phyloP scores from a whole-genome alignment of 306 rosid species.

The Pyrus pyrifolia region DNA sequence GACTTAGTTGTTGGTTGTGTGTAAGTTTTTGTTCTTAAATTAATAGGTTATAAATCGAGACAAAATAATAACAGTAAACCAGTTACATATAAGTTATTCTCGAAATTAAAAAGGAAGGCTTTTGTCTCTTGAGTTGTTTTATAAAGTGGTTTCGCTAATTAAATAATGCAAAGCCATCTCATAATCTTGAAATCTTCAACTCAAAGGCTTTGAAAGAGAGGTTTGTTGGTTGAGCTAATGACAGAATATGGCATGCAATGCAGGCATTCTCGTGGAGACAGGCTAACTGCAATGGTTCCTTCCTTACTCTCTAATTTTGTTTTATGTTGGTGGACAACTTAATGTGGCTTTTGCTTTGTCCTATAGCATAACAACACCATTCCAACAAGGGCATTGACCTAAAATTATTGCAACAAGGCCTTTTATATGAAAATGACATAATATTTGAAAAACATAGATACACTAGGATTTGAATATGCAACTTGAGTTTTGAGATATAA shows the following conservation, averaged over 20 bases:
- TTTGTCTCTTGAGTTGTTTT: not conserved
- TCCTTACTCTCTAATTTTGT: not conserved
- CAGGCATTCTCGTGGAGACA: not conserved
- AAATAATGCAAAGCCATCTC: not conserved
- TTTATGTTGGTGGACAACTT: not conserved
- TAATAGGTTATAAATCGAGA: too few relatives aligned
- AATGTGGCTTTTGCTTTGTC: not conserved
- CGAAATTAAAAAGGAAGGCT: not conserved
- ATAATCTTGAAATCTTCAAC: constrained; percentile 3
- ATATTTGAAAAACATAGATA: not conserved
- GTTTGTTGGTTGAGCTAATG: constrained; percentile 17
- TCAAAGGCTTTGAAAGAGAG: not conserved
- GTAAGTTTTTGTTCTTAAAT: too few relatives aligned
- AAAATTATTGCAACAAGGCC: not conserved
- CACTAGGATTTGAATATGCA: not conserved
- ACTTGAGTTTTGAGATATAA: not conserved
- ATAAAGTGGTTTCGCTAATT: not conserved
- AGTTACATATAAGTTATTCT: not conserved
- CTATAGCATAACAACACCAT: not conserved
- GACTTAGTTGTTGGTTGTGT: too few relatives aligned
- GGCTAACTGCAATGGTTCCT: not conserved
- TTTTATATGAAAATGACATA: not conserved
- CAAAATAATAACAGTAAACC: too few relatives aligned
- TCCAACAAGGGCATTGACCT: not conserved
- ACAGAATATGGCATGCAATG: constrained; percentile 1